Conservation (phyloP, 2,329 filamentous ascomycete species). For the Talaromyces sp. region DNA sequence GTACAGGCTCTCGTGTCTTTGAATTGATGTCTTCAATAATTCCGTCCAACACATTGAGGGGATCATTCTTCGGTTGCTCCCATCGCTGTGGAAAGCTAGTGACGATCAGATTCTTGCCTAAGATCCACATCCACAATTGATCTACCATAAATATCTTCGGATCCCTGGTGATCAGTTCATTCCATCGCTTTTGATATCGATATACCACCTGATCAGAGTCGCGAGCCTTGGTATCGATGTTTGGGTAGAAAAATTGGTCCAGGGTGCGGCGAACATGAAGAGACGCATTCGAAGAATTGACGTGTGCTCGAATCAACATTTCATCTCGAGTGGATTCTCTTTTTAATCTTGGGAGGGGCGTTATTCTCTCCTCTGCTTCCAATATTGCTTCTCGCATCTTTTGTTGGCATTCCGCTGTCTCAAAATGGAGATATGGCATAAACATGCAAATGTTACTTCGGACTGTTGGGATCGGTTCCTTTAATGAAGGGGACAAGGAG, state of each 20-base stretch:
- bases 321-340: constrained; percentile 26
- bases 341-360: constrained; percentile 19
- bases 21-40: constrained; percentile 62
- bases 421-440: constrained; percentile 63
- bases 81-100: constrained; percentile 35
- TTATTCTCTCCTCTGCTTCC: constrained; percentile 22
- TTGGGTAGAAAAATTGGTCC: constrained; percentile 63
- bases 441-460: constrained; percentile 34
- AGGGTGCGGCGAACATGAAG: constrained; percentile 57
- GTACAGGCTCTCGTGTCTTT: constrained; percentile 55
- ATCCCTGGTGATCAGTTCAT: constrained; percentile 31
- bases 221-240: constrained; percentile 51
- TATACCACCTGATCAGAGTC: constrained; percentile 62
- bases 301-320: constrained; percentile 32
- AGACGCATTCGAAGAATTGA: constrained; percentile 30
- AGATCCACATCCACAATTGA: constrained; percentile 62
- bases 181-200: constrained; percentile 47
- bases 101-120: constrained; percentile 55
- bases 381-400: constrained; percentile 54
- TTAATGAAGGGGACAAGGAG: neutral
- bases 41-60: constrained; percentile 56
- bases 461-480: neutral
- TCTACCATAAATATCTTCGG: constrained; percentile 64
- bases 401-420: constrained; percentile 50
- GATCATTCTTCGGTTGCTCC: constrained; percentile 56